Conservation (phyloP, 805 yeast species). For the Jamesozyma jinghongensis region DNA sequence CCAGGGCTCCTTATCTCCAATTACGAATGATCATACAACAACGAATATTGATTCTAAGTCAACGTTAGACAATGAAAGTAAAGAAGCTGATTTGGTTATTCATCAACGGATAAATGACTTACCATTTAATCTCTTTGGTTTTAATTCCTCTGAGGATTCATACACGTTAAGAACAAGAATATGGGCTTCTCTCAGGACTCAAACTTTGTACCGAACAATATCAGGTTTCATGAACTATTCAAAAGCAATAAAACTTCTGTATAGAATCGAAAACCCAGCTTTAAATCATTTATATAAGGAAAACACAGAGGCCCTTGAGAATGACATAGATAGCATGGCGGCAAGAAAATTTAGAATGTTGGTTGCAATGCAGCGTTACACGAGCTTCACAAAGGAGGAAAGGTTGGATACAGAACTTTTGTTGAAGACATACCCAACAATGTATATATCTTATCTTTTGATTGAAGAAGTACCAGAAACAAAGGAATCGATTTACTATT, state of each 20-base stretch:
- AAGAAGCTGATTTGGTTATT: constrained; percentile 18
- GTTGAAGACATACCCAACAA: constrained; percentile 63
- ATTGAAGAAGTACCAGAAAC: constrained; percentile 30
- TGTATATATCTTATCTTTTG: constrained; percentile 47
- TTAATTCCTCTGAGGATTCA: constrained; percentile 55
- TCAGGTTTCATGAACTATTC: constrained; percentile 78
- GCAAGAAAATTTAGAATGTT: constrained; percentile 70
- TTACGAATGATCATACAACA: background rate
- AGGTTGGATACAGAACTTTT: constrained; percentile 57
- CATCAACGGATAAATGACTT: constrained; percentile 46
- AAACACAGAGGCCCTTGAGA: constrained; percentile 49
- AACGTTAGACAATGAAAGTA: background rate
- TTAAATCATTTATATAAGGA: constrained; percentile 37
- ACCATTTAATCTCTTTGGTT: constrained; percentile 67
- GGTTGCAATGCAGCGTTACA: constrained; percentile 81
- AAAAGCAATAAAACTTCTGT: constrained; percentile 60
- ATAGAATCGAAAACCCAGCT: constrained; percentile 56
- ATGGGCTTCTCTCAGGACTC: constrained; percentile 82
- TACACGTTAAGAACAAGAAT: constrained; percentile 63
- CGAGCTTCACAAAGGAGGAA: constrained; percentile 57
- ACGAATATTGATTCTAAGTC: background rate
- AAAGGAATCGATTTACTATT: constrained; percentile 36
- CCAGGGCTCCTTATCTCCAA: background rate
- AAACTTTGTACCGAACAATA: constrained; percentile 73
- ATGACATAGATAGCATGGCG: constrained; percentile 63